A percentile compares a stretch with the other conserved stretches of the same genome.
Conservation (phyloP, 495 filamentous ascomycete genomes). For the Podospora conica region DNA sequence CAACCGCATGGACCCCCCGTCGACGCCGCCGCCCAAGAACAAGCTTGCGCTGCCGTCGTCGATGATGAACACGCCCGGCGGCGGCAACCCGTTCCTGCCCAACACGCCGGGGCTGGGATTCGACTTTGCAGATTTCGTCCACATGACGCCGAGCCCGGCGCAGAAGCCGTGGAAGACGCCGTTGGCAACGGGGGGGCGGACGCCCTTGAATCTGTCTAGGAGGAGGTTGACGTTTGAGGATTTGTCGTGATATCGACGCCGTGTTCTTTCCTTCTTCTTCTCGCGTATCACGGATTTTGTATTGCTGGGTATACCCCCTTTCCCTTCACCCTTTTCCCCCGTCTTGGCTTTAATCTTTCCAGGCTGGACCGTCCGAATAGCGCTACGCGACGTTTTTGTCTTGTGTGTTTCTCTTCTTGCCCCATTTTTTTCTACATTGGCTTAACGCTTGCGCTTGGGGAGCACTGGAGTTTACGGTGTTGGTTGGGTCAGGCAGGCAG, state of each 20-base stretch:
- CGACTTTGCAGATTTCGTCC: constrained; percentile 95
- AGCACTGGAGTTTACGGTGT: constrained; percentile 12
- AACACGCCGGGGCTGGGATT: constrained; percentile 62
- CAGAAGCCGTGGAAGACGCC: constrained; percentile 77
- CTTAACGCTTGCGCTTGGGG: constrained; percentile 2
- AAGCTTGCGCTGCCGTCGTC: constrained; percentile 70
- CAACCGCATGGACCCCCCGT: constrained; percentile 60
- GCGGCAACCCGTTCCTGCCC: constrained; percentile 50
- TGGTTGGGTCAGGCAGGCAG: neutral
- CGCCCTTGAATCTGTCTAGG: constrained; percentile 37
- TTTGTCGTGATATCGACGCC: constrained; percentile 4
- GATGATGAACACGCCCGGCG: constrained; percentile 82
- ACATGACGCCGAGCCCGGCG: constrained; percentile 91
- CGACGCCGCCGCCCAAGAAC: constrained; percentile 78
- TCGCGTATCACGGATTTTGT: neutral
- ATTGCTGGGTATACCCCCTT: neutral
- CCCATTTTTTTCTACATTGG: neutral
- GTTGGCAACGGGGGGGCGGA: constrained; percentile 35
- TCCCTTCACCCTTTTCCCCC: neutral
- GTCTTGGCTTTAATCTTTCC: neutral
- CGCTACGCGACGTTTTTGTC: neutral
- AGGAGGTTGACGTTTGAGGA: constrained; percentile 45
- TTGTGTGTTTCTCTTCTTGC: neutral
- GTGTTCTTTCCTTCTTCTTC: neutral
- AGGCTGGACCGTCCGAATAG: neutral